Evolutionary conservation across 768 basidiomycete genomes (phyloP), one percentile per base, ranked within the genome.

Genomic region (Kwoniella mangroviensis): DNA sequence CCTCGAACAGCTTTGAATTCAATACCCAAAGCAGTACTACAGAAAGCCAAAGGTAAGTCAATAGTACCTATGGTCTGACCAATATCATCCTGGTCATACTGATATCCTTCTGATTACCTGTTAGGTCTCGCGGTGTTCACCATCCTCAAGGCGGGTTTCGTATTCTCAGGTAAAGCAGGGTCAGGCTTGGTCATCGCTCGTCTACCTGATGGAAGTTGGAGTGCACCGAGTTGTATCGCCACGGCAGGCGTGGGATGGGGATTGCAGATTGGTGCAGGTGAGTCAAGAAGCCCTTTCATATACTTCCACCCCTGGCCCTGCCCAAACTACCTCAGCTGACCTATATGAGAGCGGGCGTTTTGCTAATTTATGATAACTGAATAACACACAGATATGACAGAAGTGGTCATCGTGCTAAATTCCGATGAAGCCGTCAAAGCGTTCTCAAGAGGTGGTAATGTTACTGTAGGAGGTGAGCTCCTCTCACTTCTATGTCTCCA

Each of bases 361-460:
- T 34, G 34, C 34, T 34, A 34, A 34, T 34, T 34, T 34, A 34
- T 34, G 34, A 34, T 34, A 7, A 34, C 34, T 34, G 34, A 34
- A 34, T 40, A 21, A 11, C 21, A 26, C 9, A 22, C 64, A 78
- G 82, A 82, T 64, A 66, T 83, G 62, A 81, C 81, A 58, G 94
- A 98, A 81, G 97, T 98, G 74, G 95, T 99, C 67, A 89, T 98
- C 81, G 94, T 99, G 49, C 90, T 98, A 78, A 98, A 98, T 86
- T 92, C 90, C 73, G 93, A 97, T 76, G 95, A 98, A 66, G 94
- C 96, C 51, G 93, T 99, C 41, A 88, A 90, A 55, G 96, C 97
- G 11, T 98, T 98, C 86, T 93, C 93, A 3, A 86, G 93, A 61
- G 95, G 95, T 45, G 96, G 96, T 10, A 99, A 99, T 81, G 89